phyloP scores from a whole-genome alignment of 306 rosid genomes.

The Citrullus colocynthis region DNA sequence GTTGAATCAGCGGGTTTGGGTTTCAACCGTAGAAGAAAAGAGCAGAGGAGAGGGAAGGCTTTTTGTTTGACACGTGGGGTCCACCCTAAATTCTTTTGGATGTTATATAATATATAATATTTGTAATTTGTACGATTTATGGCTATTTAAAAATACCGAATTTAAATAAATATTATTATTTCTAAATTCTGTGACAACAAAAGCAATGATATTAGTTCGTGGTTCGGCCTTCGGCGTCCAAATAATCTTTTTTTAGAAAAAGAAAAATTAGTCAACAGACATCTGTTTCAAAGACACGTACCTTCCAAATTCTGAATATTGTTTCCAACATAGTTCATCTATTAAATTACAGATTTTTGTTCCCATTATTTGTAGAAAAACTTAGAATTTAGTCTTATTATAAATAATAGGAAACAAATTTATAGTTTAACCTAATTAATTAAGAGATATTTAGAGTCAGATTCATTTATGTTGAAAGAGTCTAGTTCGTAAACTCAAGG shows the following conservation, averaged over 20 bases:
- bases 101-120: not conserved
- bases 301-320: no score
- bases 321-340: no score
- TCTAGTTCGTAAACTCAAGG: no score
- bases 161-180: not conserved
- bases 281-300: no score
- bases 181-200: not conserved
- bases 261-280: not conserved
- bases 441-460: no score
- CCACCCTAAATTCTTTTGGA: not conserved
- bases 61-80: not conserved
- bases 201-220: not conserved
- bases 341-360: no score
- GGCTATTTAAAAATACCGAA: not conserved
- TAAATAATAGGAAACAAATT: no score
- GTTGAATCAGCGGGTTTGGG: not conserved
- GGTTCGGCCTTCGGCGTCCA: not conserved
- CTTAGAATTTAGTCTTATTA: no score
- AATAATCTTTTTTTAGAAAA: not conserved
- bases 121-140: not conserved
- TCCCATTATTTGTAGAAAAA: no score
- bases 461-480: no score
- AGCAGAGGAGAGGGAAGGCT: not conserved
- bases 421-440: no score
- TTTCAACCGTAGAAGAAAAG: not conserved